These are phyloP conservation scores for Starmerella lactis-condensi DNA, from an alignment of 805 yeast species.

Conservation along the genomic window DNA sequence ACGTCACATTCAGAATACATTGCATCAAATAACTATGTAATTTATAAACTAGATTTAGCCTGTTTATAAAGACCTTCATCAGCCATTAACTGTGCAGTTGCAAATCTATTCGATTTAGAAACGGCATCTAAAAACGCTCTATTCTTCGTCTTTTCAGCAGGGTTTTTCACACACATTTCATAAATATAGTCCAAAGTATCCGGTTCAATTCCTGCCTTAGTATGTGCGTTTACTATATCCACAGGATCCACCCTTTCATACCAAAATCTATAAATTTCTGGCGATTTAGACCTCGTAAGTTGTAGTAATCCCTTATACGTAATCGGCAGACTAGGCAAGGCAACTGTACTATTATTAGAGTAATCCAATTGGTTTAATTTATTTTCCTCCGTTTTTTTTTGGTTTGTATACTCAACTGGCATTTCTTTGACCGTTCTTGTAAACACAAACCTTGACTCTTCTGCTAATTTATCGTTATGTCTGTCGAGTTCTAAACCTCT, in stretches of 20 bases:
- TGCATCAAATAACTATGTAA: no score
- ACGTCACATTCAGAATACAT: no score
- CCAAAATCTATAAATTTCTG: constrained; percentile 11
- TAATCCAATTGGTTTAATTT: no score
- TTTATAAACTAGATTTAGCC: no score
- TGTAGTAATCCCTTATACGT: constrained; percentile 12
- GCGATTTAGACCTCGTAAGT: constrained; percentile 7
- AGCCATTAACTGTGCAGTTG: constrained; percentile 13
- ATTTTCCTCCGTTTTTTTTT: no score
- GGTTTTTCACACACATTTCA: constrained; percentile 7
- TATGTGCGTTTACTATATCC: constrained; percentile 11
- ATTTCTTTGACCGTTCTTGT: constrained; percentile 3
- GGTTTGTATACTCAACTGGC: constrained; percentile 8
- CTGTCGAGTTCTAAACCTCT: constrained; percentile 14
- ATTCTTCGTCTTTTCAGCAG: constrained; percentile 8
- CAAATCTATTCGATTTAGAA: constrained; percentile 10
- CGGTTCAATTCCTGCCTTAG: constrained; percentile 16
- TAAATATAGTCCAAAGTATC: constrained; percentile 14
- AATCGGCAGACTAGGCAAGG: constrained; percentile 11
- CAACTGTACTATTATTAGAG: not conserved
- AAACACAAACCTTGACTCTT: constrained; percentile 7
- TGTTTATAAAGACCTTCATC: constrained; percentile 2
- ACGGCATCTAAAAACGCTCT: constrained; percentile 10
- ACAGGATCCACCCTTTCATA: constrained; percentile 8
- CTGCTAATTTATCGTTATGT: constrained; percentile 9